Conservation (phyloP, 768 basidiomycete species). For the Dentipellis sp. region DNA sequence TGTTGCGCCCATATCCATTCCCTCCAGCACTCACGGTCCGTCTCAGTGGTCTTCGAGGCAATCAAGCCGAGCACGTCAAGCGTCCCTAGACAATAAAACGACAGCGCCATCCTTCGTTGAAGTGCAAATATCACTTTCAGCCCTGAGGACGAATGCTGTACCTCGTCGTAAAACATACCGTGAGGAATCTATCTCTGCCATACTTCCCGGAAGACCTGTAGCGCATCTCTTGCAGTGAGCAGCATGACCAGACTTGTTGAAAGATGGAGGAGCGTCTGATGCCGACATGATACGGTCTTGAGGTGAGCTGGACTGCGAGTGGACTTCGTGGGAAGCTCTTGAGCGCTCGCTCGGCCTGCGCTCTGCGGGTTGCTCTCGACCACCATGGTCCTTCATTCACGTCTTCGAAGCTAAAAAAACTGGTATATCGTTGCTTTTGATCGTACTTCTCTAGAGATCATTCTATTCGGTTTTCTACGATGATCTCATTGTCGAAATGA, state of each 20-base stretch:
- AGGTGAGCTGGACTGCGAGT: too few relatives aligned
- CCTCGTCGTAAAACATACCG: constrained; percentile 34
- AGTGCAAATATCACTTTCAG: background rate
- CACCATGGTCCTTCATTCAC: too few relatives aligned
- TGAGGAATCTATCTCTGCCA: constrained; percentile 62
- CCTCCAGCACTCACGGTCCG: constrained; percentile 55
- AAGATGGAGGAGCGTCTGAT: constrained; percentile 7
- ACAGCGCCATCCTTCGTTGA: constrained; percentile 60
- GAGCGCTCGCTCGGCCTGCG: too few relatives aligned
- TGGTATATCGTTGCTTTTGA: too few relatives aligned
- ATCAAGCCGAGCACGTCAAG: constrained; percentile 66
- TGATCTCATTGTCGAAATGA: too few relatives aligned
- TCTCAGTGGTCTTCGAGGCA: constrained; percentile 31
- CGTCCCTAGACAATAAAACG: constrained; percentile 82
- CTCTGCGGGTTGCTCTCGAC: too few relatives aligned
- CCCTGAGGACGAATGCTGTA: background rate
- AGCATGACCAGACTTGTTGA: constrained; percentile 46
- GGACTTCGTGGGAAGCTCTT: too few relatives aligned
- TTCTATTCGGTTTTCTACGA: too few relatives aligned
- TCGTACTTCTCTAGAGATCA: too few relatives aligned
- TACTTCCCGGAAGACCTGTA: constrained; percentile 56
- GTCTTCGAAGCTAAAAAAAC: too few relatives aligned
- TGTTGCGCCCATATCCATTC: constrained; percentile 92
- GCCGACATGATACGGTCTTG: too few relatives aligned
- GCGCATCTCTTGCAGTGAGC: constrained; percentile 62